These are phyloP conservation scores for Microcos paniculata DNA, from an alignment of 345 rosid genomes.

Conservation along the genomic window DNA sequence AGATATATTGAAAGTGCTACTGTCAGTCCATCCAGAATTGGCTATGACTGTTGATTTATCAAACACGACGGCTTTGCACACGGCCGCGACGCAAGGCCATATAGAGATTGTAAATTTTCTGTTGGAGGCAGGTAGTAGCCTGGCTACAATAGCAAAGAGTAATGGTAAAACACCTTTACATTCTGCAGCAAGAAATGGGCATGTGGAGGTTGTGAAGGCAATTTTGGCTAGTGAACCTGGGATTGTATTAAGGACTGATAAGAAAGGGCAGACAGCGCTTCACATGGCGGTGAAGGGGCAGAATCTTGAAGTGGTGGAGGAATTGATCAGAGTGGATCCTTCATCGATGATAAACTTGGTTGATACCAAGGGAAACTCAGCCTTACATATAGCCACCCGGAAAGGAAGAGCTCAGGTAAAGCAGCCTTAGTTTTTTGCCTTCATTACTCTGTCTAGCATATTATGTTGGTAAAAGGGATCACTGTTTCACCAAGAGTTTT, in stretches of 20 bases:
- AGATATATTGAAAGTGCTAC: constrained; percentile 67
- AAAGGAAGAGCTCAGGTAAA: constrained; percentile 83
- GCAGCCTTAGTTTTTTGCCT: background rate
- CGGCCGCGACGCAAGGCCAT: constrained; percentile 92
- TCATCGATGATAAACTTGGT: constrained; percentile 52
- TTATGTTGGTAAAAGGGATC: background rate
- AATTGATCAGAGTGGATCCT: constrained; percentile 62
- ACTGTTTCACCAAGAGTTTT: background rate
- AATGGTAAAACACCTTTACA: constrained; percentile 92
- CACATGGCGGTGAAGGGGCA: constrained; percentile 97
- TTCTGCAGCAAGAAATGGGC: constrained; percentile 92
- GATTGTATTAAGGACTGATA: constrained; percentile 62
- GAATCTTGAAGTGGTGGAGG: constrained; percentile 60
- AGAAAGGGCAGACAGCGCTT: constrained; percentile 92
- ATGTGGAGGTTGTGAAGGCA: constrained; percentile 67
- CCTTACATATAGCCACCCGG: constrained; percentile 75
- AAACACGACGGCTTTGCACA: constrained; percentile 85
- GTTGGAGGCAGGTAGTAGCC: constrained; percentile 70
- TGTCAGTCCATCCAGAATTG: constrained; percentile 79
- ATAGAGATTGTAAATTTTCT: constrained; percentile 65
- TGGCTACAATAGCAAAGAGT: constrained; percentile 80
- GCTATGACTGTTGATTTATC: constrained; percentile 94
- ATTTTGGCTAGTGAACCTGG: constrained; percentile 60
- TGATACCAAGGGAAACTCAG: constrained; percentile 74
- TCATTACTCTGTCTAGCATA: background rate